Evolutionary conservation across 164 flowering plant species (phyloP), one percentile per base, ranked within the genome.

Genomic region (Litsea cubeba): DNA sequence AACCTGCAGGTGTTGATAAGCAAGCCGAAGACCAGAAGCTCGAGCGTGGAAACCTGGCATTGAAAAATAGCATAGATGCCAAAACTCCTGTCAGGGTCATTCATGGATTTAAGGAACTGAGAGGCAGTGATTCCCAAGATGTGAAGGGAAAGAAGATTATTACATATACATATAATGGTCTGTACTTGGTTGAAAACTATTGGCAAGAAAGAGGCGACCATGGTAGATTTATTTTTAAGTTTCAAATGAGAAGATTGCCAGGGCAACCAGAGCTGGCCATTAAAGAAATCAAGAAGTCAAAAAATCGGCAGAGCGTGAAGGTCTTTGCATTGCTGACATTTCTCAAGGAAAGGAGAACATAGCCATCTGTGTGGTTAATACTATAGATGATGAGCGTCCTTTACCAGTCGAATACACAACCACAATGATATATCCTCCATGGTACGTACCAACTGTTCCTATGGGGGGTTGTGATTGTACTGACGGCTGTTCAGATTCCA

Each of bases 251-350:
- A 72, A 88, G 98, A 77, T 81, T 85, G 68, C 91, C 90, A 0
- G 94, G 92, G 63, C 97, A 95, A 78, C 91, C 98, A 14, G 88
- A 85, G 77, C 88, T 94, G 73, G 86, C 90, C 58, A 81, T 84
- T 85, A 90, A 82, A 78, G 85, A 76, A 70, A 83, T 86, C 35
- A 88, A 83, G 77, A 84, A 84, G 70, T 83, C 91, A 1, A 85
- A 83, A 87, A 82, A 70, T 76, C 49, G 24, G 81, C 75, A 72
- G 70, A 54, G 40, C 83, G 97, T 15, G 84, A 86, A 50, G 93
- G 92, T 71, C 75, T 86, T 4, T 88, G 94, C 72, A 77, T 82
- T 1, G 72, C 65, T 65, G 97, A 95, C 76, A 89, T 93, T 63
- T 88, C 97, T 22, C 65, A 73, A 24, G 95, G 94, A 62, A 85